Evolutionary conservation across 2,329 filamentous ascomycete species (phyloP), one percentile per base, ranked within the genome.

Genomic region (Didymella glomerata): DNA sequence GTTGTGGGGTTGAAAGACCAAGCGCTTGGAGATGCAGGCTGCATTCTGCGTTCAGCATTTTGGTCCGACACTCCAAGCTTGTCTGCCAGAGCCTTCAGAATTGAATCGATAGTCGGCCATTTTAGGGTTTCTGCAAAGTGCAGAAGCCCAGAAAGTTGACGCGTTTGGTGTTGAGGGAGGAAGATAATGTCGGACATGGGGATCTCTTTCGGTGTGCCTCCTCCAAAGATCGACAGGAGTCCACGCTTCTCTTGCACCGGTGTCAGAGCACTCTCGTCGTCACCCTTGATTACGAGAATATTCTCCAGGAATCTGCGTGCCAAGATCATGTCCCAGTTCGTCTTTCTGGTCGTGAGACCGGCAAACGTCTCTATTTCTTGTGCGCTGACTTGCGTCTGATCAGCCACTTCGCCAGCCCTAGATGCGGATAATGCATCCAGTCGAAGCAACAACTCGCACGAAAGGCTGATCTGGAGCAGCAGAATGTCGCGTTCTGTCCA

Each of bases 311-410:
- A 85, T 2, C 82, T 77, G 22, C 82, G 79, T 7, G 82, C 82
- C 18, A 84, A 76, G 2, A 86, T 76, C 24, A 87, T 70, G 69
- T 86, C 84, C 84, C 84, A 86, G 51, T 85, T 80, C 4, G 83
- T 76, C 64, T 86, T 86, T 5, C 76, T 74, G n/a, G 78, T 81
- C 54, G 81, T 80, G 42, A 82, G 67, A 22, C 76, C 76, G 46
- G 81, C 77, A 51, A 84, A 82, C 7, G 78, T 74, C 20, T 77
- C 69, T 14, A 83, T 73, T 48, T 84, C 81, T 24, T 78, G 70
- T 1, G 72, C 66, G 1, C 77, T 80, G 41, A 84, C 70, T 32
- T 72, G 67, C 24, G 81, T 68, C n/a, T 77, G 73, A 8, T 75
- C 71, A 20, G 76, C 72, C 25, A 81, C 68, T 36, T 75, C 67